A percentile compares a stretch with the other conserved stretches of the same genome.
Evolutionary conservation across 345 rosid species (phyloP).

Genomic region (Camelina hispida): DNA sequence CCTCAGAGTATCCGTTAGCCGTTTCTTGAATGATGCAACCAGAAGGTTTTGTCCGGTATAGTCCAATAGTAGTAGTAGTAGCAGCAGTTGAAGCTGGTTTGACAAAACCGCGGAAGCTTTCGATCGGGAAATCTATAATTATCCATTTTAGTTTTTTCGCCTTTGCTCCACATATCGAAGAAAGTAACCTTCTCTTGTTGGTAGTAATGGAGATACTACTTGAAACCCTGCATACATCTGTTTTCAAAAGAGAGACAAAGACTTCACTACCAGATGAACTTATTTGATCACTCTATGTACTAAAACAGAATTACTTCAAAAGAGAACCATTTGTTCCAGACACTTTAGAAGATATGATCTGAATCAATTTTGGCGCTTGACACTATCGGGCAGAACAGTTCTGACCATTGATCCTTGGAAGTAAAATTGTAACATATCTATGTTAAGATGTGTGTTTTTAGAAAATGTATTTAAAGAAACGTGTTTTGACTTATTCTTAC

Average conservation of each 20-base stretch:
- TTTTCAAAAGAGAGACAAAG: background rate
- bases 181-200: constrained; percentile 56
- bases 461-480: background rate
- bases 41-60: constrained; percentile 68
- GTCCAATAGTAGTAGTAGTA: background rate
- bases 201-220: constrained; percentile 62
- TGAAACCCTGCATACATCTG: constrained; percentile 75
- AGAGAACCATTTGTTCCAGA: constrained; percentile 56
- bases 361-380: constrained; percentile 49
- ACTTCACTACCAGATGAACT: background rate
- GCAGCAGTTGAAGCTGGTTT: constrained; percentile 35
- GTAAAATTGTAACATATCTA: background rate
- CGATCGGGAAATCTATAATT: constrained; percentile 73
- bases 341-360: constrained; percentile 50
- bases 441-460: background rate
- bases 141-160: constrained; percentile 58
- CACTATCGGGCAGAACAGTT: constrained; percentile 60
- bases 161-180: constrained; percentile 65
- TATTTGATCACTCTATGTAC: background rate
- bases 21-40: constrained; percentile 73
- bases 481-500: constrained; percentile 40
- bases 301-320: constrained; percentile 39
- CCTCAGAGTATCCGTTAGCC: constrained; percentile 57
- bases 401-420: constrained; percentile 63
- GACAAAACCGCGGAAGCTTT: constrained; percentile 24